Conservation (phyloP, 495 filamentous ascomycete species). For the Aspergillus funiculosus region DNA sequence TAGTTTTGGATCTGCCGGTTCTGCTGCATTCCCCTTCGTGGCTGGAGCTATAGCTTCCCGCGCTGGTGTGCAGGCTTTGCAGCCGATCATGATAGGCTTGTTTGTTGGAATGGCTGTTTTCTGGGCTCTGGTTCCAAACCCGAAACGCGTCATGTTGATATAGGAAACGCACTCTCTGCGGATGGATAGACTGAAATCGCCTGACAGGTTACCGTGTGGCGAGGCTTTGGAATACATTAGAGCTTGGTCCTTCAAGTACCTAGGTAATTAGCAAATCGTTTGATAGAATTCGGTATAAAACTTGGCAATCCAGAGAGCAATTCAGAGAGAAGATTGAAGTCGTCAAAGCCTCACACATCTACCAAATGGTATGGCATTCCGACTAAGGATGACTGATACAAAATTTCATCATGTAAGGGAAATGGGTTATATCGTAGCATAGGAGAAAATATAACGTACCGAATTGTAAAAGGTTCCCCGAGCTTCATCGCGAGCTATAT, state of each 20-base stretch:
- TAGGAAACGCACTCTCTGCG: too few species aligned
- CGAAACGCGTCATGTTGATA: conserved; percentile 9
- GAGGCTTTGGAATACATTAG: not conserved
- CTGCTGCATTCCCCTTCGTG: conserved; percentile 46
- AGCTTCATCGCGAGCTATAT: too few species aligned
- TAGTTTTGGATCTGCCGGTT: conserved; percentile 45
- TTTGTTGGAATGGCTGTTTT: conserved; percentile 36
- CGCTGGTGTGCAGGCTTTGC: conserved; percentile 43
- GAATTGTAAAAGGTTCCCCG: not conserved
- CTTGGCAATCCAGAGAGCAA: too few species aligned
- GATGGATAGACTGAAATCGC: too few species aligned
- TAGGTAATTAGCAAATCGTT: not conserved
- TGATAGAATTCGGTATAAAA: not conserved
- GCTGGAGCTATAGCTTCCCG: conserved; percentile 44
- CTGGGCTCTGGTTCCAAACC: conserved; percentile 42
- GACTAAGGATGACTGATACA: conserved; percentile 45
- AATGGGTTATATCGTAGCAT: not conserved
- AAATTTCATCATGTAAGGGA: conserved; percentile 34
- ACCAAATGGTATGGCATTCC: conserved; percentile 39
- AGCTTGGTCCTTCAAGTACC: not conserved
- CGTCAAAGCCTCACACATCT: conserved; percentile 37
- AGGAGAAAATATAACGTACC: conserved; percentile 4
- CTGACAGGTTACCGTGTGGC: too few species aligned
- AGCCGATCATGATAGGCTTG: conserved; percentile 45
- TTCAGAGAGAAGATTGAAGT: conserved; percentile 40